phyloP scores from a whole-genome alignment of 306 rosid species.

The Nissolia schottii region DNA sequence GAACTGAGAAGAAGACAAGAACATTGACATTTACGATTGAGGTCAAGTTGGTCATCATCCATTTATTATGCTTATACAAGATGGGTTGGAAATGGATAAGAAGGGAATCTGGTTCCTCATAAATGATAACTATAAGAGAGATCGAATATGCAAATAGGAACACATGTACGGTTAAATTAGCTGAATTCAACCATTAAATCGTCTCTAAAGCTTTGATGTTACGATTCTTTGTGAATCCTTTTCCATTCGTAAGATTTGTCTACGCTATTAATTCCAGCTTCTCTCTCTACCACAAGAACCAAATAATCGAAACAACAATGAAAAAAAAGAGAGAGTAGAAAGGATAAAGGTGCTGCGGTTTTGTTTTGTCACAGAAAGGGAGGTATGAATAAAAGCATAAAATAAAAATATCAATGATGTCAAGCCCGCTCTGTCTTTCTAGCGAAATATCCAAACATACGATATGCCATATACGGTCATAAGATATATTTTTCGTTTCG shows the following conservation, averaged over 20 bases:
- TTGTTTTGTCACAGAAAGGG: no score
- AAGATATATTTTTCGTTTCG: no score
- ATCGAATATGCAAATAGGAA: not conserved
- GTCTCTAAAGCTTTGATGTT: not conserved
- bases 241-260: not conserved
- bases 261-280: not conserved
- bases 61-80: not conserved
- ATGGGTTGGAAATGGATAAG: not conserved
- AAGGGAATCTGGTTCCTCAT: slow-evolving; percentile 13
- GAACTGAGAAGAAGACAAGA: not conserved
- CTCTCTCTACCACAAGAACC: not conserved
- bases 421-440: no score
- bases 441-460: no score
- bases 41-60: no score
- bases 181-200: not conserved
- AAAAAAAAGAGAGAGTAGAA: no score
- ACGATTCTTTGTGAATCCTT: not conserved
- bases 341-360: no score
- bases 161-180: not conserved
- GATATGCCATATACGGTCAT: no score
- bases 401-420: no score
- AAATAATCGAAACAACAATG: not conserved
- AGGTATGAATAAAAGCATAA: no score
- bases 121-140: not conserved
- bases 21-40: not conserved